These are phyloP conservation scores for Candida incommunis DNA, from an alignment of 805 yeast genomes.

Conservation along the genomic window DNA sequence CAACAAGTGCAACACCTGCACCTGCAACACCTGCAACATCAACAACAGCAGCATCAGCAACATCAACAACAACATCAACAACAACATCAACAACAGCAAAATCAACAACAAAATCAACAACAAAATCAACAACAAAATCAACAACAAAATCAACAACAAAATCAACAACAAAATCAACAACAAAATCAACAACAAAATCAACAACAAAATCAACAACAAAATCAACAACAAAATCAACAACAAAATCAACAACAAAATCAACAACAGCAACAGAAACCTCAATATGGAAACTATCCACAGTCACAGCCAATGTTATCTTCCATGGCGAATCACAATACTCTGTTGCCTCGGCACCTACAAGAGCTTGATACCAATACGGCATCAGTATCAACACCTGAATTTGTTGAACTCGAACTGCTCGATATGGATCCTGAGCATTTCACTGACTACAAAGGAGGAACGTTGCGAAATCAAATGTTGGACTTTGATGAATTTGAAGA, in stretches of 20 bases:
- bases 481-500: not conserved
- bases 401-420: not conserved
- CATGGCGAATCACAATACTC: not conserved
- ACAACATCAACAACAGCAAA: no score
- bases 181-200: no score
- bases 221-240: no score
- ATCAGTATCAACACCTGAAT: not conserved
- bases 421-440: not conserved
- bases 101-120: no score
- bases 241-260: slow-evolving; percentile 10
- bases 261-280: slow-evolving; percentile 5
- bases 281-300: not conserved
- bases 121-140: slow-evolving; percentile 10
- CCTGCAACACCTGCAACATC: no score
- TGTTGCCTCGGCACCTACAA: not conserved
- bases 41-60: slow-evolving; percentile 7
- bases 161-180: not conserved
- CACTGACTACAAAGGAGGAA: not conserved
- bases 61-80: slow-evolving; percentile 10
- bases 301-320: not conserved
- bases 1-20: no score
- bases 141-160: slow-evolving; percentile 5
- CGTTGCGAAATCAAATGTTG: not conserved
- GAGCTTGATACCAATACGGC: not conserved
- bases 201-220: no score